These are phyloP conservation scores for Penicillium sp. DNA, from an alignment of 2,329 filamentous ascomycete genomes.

Conservation along the genomic window DNA sequence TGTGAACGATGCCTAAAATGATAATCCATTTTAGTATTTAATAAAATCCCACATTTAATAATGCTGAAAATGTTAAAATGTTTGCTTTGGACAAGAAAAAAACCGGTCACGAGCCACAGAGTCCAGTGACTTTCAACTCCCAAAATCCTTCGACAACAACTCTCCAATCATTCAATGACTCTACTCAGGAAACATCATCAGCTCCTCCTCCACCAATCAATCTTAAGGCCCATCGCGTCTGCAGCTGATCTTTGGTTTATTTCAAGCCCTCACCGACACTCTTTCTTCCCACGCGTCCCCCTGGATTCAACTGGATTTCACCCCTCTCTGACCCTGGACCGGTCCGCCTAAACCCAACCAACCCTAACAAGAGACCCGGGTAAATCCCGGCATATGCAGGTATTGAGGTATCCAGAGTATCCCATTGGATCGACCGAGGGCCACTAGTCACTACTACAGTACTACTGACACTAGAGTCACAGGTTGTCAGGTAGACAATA, in stretches of 20 bases:
- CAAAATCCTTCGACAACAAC: not conserved
- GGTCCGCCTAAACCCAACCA: constrained; percentile 19
- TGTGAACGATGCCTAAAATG: constrained; percentile 4
- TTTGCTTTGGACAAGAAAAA: constrained; percentile 25
- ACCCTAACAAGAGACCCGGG: constrained; percentile 8
- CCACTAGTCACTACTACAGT: not conserved
- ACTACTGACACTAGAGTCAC: not conserved
- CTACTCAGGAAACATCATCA: not conserved
- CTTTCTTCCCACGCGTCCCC: constrained; percentile 1
- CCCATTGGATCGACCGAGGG: constrained; percentile 18
- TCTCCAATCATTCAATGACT: not conserved
- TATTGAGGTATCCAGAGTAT: constrained; percentile 10
- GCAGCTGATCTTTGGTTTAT: not conserved
- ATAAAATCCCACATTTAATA: not conserved
- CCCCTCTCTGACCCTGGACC: not conserved
- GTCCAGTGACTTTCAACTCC: not conserved
- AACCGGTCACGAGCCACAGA: constrained; percentile 26
- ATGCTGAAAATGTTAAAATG: constrained; percentile 26
- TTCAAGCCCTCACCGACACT: constrained; percentile 25
- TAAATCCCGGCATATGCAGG: constrained; percentile 11
- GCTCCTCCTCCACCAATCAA: not conserved
- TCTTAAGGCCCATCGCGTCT: not conserved
- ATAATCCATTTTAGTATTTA: constrained; percentile 1
- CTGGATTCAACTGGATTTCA: constrained; percentile 21
- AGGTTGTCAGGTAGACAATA: not conserved